These are phyloP conservation scores for Claviceps capensis DNA, from an alignment of 2,329 filamentous ascomycete genomes.

Conservation along the genomic window DNA sequence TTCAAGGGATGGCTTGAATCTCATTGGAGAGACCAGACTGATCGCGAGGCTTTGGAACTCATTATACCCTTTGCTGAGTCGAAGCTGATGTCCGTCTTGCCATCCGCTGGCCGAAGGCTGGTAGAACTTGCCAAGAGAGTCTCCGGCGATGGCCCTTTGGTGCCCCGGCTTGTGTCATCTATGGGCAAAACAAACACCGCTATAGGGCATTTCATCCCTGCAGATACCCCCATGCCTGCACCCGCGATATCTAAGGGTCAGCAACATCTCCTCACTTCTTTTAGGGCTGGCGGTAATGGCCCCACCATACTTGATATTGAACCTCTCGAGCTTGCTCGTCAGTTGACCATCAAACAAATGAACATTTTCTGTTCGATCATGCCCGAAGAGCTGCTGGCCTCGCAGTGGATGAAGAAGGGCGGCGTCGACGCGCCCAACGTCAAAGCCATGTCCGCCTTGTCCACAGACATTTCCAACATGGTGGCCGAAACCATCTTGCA, in stretches of 20 bases:
- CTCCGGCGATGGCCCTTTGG: constrained; percentile 56
- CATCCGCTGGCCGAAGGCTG: constrained; percentile 68
- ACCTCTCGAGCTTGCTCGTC: constrained; percentile 76
- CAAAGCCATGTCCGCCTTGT: constrained; percentile 82
- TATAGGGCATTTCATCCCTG: constrained; percentile 53
- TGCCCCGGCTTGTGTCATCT: constrained; percentile 70
- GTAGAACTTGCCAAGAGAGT: constrained; percentile 70
- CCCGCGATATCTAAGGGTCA: constrained; percentile 65
- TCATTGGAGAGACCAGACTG: constrained; percentile 78
- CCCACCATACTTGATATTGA: constrained; percentile 84
- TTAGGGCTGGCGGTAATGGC: constrained; percentile 55
- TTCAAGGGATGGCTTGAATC: constrained; percentile 97
- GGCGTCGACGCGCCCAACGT: constrained; percentile 75
- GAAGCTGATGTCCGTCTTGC: constrained; percentile 54
- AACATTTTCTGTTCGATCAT: constrained; percentile 82
- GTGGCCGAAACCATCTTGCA: constrained; percentile 88
- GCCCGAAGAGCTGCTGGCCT: constrained; percentile 79
- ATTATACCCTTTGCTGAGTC: constrained; percentile 71
- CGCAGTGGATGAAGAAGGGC: constrained; percentile 86
- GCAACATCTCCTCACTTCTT: constrained; percentile 54
- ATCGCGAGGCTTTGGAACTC: constrained; percentile 58
- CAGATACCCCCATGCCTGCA: constrained; percentile 57
- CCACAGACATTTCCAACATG: constrained; percentile 82
- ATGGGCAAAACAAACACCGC: constrained; percentile 80
- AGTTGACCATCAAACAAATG: constrained; percentile 87